Conservation (phyloP, 805 yeast species). For the Hanseniaspora lindneri region DNA sequence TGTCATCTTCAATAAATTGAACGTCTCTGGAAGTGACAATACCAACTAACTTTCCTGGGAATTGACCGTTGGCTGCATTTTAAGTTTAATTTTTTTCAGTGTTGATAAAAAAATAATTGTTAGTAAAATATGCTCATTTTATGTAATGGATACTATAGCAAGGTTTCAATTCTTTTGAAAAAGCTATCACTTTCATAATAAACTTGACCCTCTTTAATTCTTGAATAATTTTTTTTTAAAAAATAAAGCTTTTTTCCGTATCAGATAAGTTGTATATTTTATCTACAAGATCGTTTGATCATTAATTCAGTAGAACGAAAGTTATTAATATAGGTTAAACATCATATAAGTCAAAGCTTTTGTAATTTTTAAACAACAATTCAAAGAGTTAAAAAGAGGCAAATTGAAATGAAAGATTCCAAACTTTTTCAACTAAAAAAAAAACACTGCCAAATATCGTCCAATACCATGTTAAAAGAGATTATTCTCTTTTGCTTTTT, state of each 20-base stretch:
- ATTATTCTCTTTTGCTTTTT: no score
- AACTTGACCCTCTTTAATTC: no score
- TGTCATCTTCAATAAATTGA: conserved; percentile 76
- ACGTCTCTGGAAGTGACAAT: conserved; percentile 94
- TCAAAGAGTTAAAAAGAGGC: neutral
- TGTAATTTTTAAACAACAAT: neutral
- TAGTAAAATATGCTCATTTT: neutral
- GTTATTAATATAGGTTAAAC: conserved; percentile 40
- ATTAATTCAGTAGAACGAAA: conserved; percentile 97
- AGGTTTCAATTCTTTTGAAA: no score
- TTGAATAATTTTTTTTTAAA: neutral
- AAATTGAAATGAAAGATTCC: neutral
- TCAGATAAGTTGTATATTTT: conserved; percentile 35
- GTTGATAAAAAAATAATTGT: neutral
- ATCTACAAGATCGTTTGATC: conserved; percentile 97
- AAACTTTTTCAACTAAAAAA: neutral
- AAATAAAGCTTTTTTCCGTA: conserved; percentile 1
- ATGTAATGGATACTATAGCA: no score
- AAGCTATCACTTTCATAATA: no score
- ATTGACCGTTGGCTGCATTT: conserved; percentile 60
- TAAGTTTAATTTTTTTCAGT: neutral
- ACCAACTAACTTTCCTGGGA: conserved; percentile 85
- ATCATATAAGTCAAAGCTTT: conserved; percentile 1
- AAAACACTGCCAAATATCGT: no score
- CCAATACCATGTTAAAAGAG: no score